Evolutionary conservation across 2,329 filamentous ascomycete species (phyloP), one percentile per base, ranked within the genome.

Genomic region (Aspergillus ochraceus): DNA sequence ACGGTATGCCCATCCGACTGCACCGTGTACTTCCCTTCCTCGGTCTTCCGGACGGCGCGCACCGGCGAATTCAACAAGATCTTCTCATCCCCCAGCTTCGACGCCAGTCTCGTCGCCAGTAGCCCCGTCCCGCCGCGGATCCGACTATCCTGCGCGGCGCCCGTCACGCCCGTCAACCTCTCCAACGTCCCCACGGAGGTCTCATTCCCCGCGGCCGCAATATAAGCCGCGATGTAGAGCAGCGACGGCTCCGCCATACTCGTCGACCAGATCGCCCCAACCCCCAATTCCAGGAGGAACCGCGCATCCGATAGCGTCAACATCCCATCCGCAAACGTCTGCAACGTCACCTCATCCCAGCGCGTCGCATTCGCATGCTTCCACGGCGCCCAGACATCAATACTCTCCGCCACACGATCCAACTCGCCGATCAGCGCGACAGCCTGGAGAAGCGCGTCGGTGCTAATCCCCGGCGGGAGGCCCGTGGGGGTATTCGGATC

Each of bases 181-280:
- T 55, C 57, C 22, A 59, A 19, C 3, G 52, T 55, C 4, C 57
- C 57, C 11, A 32, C n/a, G 9, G 32, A 42, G 8, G 52, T 55
- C 24, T 39, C 46, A 24, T 59, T 59, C n/a, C 57, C 57, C 6
- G 51, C 52, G 2, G 57, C 52, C 1, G 52, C 57, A 8, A 55
- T 52, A 30, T 55, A 52, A 12, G 57, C 30, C 22, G 54, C 45
- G 5, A 36, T 55, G 14, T 58, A 58, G 4, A 58, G 46, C 12
- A 58, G 22, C 14, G 52, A 55, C 8, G 47, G 57, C 47, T 59
- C 57, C 17, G 52, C 57, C 17, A 59, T 54, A 6, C 11, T 24
- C 68, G 36, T 42, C 12, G 36, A 17, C 36, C 36, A 42, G 36
- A 42, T 6, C 6, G 36, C 36, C 14, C 36, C 36, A 4, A 42